phyloP scores from a whole-genome alignment of 352 stramenopile genomes.

The Peronospora farinosa region DNA sequence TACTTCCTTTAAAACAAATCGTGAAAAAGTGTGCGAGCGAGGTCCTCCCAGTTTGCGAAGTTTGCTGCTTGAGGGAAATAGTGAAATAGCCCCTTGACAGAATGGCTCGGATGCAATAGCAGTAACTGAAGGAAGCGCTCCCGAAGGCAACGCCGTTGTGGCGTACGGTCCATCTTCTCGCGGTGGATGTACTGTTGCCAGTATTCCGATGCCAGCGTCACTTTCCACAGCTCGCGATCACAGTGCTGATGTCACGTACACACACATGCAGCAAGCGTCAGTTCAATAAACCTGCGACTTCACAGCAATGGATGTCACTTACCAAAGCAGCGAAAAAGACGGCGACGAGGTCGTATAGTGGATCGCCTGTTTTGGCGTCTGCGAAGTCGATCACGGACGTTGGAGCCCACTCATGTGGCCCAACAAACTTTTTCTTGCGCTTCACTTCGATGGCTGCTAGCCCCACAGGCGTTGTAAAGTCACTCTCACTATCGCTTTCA shows the following conservation, averaged over 20 bases:
- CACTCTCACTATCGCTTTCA: slow-evolving; percentile 39
- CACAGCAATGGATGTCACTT: slow-evolving; percentile 12
- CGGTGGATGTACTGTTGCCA: slow-evolving; percentile 63
- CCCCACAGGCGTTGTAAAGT: slow-evolving; percentile 15
- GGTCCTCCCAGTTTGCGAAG: slow-evolving; percentile 47
- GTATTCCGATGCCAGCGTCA: slow-evolving; percentile 50
- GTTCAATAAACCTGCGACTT: background rate
- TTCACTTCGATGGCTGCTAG: slow-evolving; percentile 30
- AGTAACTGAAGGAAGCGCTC: slow-evolving; percentile 72
- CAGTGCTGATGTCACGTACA: slow-evolving; percentile 43
- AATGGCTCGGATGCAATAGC: slow-evolving; percentile 72
- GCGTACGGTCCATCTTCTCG: slow-evolving; percentile 22
- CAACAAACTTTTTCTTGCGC: slow-evolving; percentile 45
- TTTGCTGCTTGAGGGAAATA: slow-evolving; percentile 46
- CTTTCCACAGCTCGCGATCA: slow-evolving; percentile 53
- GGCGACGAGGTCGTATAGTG: slow-evolving; percentile 79
- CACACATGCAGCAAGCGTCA: slow-evolving; percentile 4
- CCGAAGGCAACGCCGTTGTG: slow-evolving; percentile 29
- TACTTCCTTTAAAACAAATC: slow-evolving; percentile 38
- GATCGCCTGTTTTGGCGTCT: slow-evolving; percentile 80
- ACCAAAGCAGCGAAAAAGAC: slow-evolving; percentile 78
- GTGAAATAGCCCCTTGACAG: slow-evolving; percentile 60
- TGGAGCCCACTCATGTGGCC: slow-evolving; percentile 48
- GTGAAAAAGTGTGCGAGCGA: slow-evolving; percentile 57
- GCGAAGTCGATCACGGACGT: slow-evolving; percentile 83